Conservation (phyloP, 345 rosid genomes). For the Raphanus raphanistrum region DNA sequence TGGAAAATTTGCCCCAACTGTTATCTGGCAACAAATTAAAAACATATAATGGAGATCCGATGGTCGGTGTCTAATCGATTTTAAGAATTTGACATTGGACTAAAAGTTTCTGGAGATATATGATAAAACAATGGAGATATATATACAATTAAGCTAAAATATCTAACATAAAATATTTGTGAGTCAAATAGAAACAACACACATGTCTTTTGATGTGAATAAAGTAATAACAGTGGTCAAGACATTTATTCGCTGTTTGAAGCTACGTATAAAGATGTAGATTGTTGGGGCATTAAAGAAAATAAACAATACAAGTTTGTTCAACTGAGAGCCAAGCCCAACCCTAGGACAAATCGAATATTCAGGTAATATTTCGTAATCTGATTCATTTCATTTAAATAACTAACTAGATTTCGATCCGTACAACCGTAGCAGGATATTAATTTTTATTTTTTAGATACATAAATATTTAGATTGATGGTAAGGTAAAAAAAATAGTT, state of each 20-base stretch:
- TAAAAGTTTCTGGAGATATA: neutral
- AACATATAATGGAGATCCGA: neutral
- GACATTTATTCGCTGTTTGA: conserved; percentile 31
- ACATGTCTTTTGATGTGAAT: conserved; percentile 28
- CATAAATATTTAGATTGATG: no score
- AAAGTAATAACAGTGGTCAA: conserved; percentile 21
- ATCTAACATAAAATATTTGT: conserved; percentile 18
- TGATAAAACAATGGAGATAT: neutral
- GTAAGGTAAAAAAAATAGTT: no score
- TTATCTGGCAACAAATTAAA: neutral
- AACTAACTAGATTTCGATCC: no score
- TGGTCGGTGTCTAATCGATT: conserved; percentile 12
- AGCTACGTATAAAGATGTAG: neutral
- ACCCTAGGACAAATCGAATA: no score
- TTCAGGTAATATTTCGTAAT: no score
- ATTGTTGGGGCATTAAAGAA: conserved; percentile 2
- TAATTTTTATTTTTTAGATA: no score
- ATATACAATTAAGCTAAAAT: conserved; percentile 13
- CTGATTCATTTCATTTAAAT: no score
- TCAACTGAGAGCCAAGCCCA: conserved; percentile 12
- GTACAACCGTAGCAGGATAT: no score
- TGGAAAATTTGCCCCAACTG: neutral
- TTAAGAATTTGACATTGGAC: neutral
- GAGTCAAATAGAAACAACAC: conserved; percentile 30
- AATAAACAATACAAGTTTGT: conserved; percentile 23